These are phyloP conservation scores for Senna siamea DNA, from an alignment of 306 rosid species.

Conservation along the genomic window DNA sequence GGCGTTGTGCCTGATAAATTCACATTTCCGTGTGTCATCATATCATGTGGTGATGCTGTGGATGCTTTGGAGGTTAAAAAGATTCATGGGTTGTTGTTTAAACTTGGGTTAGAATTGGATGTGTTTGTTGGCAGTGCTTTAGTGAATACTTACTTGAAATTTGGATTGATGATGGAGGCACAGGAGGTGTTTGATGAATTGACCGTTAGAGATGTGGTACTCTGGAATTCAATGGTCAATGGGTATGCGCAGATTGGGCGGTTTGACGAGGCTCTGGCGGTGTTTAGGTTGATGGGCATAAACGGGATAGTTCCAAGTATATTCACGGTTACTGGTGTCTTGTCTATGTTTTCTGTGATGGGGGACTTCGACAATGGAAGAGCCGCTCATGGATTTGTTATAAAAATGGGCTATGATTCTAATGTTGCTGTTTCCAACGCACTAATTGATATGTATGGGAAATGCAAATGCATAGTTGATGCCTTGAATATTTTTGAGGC, in stretches of 20 bases:
- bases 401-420: constrained; percentile 69
- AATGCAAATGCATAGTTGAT: constrained; percentile 61
- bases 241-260: constrained; percentile 70
- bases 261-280: constrained; percentile 66
- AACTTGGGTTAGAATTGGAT: constrained; percentile 77
- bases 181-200: constrained; percentile 65
- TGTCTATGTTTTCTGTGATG: constrained; percentile 62
- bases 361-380: constrained; percentile 66
- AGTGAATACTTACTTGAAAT: constrained; percentile 66
- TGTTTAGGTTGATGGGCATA: constrained; percentile 62
- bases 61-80: constrained; percentile 62
- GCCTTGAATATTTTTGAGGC: constrained; percentile 66
- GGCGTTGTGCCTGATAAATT: constrained; percentile 71
- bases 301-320: constrained; percentile 62
- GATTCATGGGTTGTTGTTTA: constrained; percentile 74
- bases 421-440: constrained; percentile 70
- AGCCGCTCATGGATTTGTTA: constrained; percentile 63
- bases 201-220: constrained; percentile 74
- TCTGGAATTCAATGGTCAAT: constrained; percentile 87
- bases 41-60: constrained; percentile 55
- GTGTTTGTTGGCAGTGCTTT: constrained; percentile 83
- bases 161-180: constrained; percentile 62
- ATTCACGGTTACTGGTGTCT: constrained; percentile 68
- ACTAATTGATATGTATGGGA: constrained; percentile 87
- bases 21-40: constrained; percentile 75